Conservation (phyloP, 75 land plant genomes). For the Larix kaempferi region DNA sequence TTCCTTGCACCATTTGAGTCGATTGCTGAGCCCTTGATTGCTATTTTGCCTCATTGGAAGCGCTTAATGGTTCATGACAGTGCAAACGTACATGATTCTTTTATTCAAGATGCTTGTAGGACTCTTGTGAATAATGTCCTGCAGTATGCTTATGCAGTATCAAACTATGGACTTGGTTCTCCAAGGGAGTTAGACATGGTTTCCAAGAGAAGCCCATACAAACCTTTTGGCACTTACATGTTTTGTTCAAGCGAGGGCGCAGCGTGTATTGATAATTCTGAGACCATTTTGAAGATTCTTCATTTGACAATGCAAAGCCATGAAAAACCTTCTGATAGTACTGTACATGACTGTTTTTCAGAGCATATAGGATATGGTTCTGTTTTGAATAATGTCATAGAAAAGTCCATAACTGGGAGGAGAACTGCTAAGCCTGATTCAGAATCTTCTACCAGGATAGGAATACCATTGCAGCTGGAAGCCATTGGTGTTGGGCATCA, state of each 20-base stretch:
- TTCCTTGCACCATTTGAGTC: conserved; percentile 41
- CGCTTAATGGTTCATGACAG: no score
- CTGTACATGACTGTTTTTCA: background rate
- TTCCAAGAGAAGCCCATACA: conserved; percentile 34
- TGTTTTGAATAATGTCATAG: background rate
- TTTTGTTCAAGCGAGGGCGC: conserved; percentile 34
- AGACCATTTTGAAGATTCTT: conserved; percentile 55
- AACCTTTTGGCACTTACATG: conserved; percentile 53
- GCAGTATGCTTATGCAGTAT: no score
- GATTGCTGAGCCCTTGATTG: conserved; percentile 21
- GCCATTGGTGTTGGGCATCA: background rate
- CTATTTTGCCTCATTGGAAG: conserved; percentile 17
- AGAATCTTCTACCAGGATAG: background rate
- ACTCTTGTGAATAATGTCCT: background rate
- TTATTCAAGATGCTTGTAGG: conserved; percentile 4
- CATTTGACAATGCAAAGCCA: conserved; percentile 11
- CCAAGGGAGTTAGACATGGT: no score
- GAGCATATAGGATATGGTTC: conserved; percentile 1
- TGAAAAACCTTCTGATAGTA: background rate
- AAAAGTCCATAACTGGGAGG: background rate
- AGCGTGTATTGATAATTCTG: conserved; percentile 34
- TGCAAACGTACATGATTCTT: background rate
- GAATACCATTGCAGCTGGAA: background rate
- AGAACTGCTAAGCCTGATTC: background rate
- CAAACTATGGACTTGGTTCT: no score